phyloP scores from a whole-genome alignment of 1,139 yeast species.

The Yamadazyma triangularis region DNA sequence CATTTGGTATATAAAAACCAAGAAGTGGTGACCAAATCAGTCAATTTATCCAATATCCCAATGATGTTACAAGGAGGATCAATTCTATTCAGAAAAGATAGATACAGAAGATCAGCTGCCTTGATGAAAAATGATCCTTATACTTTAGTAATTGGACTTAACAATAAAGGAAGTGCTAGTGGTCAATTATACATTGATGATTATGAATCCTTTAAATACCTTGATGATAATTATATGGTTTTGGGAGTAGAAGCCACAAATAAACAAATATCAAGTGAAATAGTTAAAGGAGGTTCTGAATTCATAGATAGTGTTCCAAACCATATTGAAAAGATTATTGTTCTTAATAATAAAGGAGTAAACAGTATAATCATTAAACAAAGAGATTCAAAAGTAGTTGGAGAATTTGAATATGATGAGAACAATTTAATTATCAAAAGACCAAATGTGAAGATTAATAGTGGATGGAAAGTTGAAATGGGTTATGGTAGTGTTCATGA shows the following conservation, averaged over 20 bases:
- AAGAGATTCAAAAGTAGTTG: neutral
- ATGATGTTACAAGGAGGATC: conserved; percentile 75
- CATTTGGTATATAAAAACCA: conserved; percentile 9
- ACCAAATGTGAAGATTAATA: conserved; percentile 47
- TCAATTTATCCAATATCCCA: conserved; percentile 65
- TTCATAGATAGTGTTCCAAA: conserved; percentile 14
- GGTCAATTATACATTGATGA: conserved; percentile 73
- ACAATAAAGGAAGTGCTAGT: conserved; percentile 44
- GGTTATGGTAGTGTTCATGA: conserved; percentile 18
- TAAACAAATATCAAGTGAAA: conserved; percentile 7
- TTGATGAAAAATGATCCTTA: conserved; percentile 82
- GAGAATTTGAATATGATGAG: conserved; percentile 4
- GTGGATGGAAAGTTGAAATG: conserved; percentile 45
- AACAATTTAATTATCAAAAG: conserved; percentile 42
- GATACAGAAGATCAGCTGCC: conserved; percentile 75
- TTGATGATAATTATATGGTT: conserved; percentile 43
- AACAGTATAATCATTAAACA: conserved; percentile 11
- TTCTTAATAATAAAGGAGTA: conserved; percentile 43
- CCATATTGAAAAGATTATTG: conserved; percentile 54
- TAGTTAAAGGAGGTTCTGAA: neutral
- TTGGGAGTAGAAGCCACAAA: conserved; percentile 27
- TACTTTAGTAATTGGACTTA: conserved; percentile 65
- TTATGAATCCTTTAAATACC: conserved; percentile 67
- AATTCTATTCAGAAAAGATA: conserved; percentile 60
- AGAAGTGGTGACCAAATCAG: conserved; percentile 18